Evolutionary conservation across 2,329 filamentous ascomycete genomes (phyloP), one percentile per base, ranked within the genome.

Genomic region (Fusarium pseudoanthophilum): DNA sequence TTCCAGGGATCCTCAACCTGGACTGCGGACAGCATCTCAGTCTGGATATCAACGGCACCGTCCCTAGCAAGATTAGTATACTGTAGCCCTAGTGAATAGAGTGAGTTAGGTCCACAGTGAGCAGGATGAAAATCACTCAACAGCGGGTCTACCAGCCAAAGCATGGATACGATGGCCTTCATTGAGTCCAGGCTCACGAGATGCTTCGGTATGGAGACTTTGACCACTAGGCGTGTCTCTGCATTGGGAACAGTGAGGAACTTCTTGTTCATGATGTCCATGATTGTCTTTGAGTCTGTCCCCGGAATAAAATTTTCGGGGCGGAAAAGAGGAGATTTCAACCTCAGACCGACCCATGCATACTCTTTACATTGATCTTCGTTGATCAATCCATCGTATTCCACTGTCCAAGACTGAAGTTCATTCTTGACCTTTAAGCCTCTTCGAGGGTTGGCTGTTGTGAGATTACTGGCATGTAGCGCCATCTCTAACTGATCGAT

Each of bases 1-100:
- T 67, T 63, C 74, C 74, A 76, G 13, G 72, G 74, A 26, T 75
- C 74, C 18, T 69, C 51, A 21, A 71, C 16, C 11, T 52, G 51
- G 34, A 65, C 21, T 9, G 43, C 39, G 18, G 52, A 64, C 7
- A 49, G 28, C 40, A 75, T 40, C 48, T 73, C 52, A 20, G 45
- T 15, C 14, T 48, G 40, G 15, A 75, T 14, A 30, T 71, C 28
- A 32, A 73, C n/a, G 14, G 48, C 42, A 20, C 37, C 13, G 11
- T 55, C 43, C 8, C 53, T 64, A 11, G 52, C 40, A 20, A 75
- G 36, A 21, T 67, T 64, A 40, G 61, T 69, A 42, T 67, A 76
- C 51, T 76, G 74, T 1, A 76, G 45, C n/a, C 74, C 74, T 11
- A 75, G 59, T 14, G 66, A 73, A 37, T 20, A 18, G 13, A 67